Evolutionary conservation across 1,284 basidiomycete species (phyloP).

Genomic region (Cerrena zonata): DNA sequence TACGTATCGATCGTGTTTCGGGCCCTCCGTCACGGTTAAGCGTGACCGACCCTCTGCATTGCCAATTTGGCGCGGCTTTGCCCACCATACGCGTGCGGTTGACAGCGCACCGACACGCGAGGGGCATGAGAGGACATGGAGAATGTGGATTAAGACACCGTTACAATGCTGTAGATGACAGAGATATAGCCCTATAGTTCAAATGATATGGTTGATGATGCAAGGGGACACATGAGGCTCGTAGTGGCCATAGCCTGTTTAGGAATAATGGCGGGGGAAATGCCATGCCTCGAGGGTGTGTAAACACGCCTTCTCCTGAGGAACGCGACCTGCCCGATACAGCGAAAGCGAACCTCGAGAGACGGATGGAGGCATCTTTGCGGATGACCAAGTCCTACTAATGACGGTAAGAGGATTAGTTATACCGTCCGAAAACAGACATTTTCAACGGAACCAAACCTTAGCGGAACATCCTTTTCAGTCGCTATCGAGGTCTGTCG

Average conservation of each 20-base stretch:
- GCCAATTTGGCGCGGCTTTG: conserved; percentile 8
- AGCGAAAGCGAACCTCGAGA: not conserved
- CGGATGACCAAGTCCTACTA: not conserved
- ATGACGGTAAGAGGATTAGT: not conserved
- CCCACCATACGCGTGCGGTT: not conserved
- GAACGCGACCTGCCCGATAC: not conserved
- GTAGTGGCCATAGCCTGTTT: not conserved
- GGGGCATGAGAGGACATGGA: not conserved
- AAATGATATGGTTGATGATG: not conserved
- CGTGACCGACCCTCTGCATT: no score
- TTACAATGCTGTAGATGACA: not conserved
- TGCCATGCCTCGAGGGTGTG: not conserved
- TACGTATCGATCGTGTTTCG: conserved; percentile 24
- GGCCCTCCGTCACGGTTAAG: conserved; percentile 20
- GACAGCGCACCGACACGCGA: not conserved
- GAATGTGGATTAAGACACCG: not conserved
- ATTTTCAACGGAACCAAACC: conserved; percentile 32
- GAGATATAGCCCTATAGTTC: no score
- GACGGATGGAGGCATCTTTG: not conserved
- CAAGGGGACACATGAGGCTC: not conserved
- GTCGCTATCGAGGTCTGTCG: conserved; percentile 16
- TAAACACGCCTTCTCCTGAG: not conserved
- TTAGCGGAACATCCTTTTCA: conserved; percentile 27
- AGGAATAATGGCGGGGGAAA: not conserved
- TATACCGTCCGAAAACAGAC: not conserved